These are phyloP conservation scores for Aspergillus latus DNA, from an alignment of 2,329 filamentous ascomycete species.

Conservation along the genomic window DNA sequence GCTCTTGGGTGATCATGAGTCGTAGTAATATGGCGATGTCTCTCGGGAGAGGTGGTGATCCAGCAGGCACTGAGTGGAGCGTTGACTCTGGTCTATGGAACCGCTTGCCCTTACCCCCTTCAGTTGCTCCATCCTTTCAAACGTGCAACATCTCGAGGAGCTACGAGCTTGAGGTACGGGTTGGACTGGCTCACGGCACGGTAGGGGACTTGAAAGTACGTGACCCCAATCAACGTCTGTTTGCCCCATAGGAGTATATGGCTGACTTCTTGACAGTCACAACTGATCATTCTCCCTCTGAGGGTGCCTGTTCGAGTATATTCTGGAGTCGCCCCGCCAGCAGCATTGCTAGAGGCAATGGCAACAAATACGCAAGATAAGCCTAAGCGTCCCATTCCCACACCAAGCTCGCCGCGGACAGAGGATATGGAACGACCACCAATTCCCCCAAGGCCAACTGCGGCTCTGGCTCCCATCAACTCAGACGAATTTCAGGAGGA, in stretches of 20 bases:
- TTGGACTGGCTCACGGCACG: conserved; percentile 74
- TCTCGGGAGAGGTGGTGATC: conserved; percentile 59
- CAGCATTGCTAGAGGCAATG: conserved; percentile 70
- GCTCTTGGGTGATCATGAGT: conserved; percentile 73
- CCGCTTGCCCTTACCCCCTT: conserved; percentile 71
- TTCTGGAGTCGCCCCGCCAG: conserved; percentile 81
- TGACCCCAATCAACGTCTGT: neutral
- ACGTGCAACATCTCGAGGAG: conserved; percentile 82
- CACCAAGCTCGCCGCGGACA: conserved; percentile 26
- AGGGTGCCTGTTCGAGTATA: conserved; percentile 77
- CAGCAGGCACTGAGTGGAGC: conserved; percentile 66
- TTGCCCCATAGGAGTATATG: neutral
- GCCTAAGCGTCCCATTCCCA: conserved; percentile 21
- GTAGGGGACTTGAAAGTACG: conserved; percentile 53
- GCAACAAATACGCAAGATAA: conserved; percentile 32
- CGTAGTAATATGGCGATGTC: conserved; percentile 70
- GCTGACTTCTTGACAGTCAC: conserved; percentile 52
- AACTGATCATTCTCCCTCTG: conserved; percentile 75
- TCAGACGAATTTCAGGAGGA: conserved; percentile 55
- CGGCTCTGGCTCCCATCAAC: conserved; percentile 25
- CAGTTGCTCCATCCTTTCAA: conserved; percentile 79
- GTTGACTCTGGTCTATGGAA: conserved; percentile 74
- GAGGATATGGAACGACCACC: conserved; percentile 33
- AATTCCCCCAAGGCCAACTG: conserved; percentile 42
- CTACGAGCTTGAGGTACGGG: conserved; percentile 80